Base-by-base conservation (phyloP, 2,329 filamentous ascomycete genomes). In the Fragosphaeria purpurea region DNA sequence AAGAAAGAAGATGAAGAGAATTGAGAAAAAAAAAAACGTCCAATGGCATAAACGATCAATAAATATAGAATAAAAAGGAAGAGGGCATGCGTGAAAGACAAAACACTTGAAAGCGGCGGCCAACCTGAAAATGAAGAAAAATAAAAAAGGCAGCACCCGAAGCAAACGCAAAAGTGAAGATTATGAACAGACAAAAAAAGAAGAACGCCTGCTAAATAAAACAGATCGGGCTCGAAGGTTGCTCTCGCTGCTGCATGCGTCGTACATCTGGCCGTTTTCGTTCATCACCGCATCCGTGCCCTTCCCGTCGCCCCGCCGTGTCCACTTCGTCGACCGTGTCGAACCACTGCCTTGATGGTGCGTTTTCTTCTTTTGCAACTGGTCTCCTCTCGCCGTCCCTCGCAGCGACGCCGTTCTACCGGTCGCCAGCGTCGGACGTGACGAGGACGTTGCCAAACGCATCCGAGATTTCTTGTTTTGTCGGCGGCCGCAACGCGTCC, bases 381-480 rank as follows among this genome's bases (percentile, higher is more conserved):
- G 41, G 22, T 40, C 6, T 38, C 37, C 8, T 42, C 8, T 6
- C 6, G 32, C 2, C 41, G 9, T 33, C 30, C 39, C 22, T 32
- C 22, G 43, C 41, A 34, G 6, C 10, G n/a, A 32, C 35, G 13
- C 40, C 33, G 11, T 37, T 38, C 55, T 56, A 56, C 22, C 47
- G 51, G 44, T 44, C 44, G 39, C 32, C n/a, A 4, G 52, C 54
- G 13, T 51, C 48, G 32, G 47, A 34, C 35, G 47, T 12, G 11
- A 80, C 77, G 73, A 80, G 74, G 47, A 80, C 67, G 59, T 74
- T 79, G 54, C 72, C 69, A 61, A 81, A 80, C 33, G 71, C 66
- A 51, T 80, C 73, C 12, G 73, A 72, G 50, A 80, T 80, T 46
- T 80, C 74, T 22, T 67, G 64, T 48, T 66, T 67, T 6, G 72